Percentiles rank a stretch among this genome's conserved stretches.
Conservation (phyloP, 2,329 filamentous ascomycete species). For the Monosporascus cannonballus region DNA sequence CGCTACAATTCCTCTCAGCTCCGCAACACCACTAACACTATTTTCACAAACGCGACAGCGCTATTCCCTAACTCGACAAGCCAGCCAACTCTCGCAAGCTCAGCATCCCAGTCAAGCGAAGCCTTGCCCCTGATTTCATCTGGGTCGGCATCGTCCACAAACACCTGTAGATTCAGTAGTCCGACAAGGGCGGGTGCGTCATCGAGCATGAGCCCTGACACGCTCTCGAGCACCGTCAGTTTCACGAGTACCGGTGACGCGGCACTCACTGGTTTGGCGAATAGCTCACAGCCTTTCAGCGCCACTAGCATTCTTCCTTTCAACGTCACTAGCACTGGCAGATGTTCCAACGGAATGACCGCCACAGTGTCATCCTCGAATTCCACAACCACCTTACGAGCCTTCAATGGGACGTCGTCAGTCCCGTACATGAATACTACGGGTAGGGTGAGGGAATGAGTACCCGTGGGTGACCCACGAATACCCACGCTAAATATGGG, state of each 20-base stretch:
- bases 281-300: not conserved
- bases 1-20: constrained; percentile 1
- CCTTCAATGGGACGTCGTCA: constrained; percentile 4
- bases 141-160: not conserved
- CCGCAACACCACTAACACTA: constrained; percentile 2
- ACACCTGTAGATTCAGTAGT: not conserved
- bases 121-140: not conserved
- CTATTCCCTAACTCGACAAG: constrained; percentile 10
- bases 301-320: not conserved
- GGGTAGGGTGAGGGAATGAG: too few relatives aligned
- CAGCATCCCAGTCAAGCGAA: not conserved
- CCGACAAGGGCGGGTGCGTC: constrained; percentile 1
- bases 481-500: too few relatives aligned
- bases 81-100: not conserved
- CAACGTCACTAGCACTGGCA: not conserved
- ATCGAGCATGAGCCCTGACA: not conserved
- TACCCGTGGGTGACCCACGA: too few relatives aligned
- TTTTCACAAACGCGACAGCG: not conserved
- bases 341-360: not conserved
- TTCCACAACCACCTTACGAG: not conserved
- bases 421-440: constrained; percentile 9
- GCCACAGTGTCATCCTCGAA: not conserved
- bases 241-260: not conserved
- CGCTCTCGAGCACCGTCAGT: not conserved
- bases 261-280: constrained; percentile 3